Conservation (phyloP, 2,329 filamentous ascomycete species). For the Alternaria gansuensis region DNA sequence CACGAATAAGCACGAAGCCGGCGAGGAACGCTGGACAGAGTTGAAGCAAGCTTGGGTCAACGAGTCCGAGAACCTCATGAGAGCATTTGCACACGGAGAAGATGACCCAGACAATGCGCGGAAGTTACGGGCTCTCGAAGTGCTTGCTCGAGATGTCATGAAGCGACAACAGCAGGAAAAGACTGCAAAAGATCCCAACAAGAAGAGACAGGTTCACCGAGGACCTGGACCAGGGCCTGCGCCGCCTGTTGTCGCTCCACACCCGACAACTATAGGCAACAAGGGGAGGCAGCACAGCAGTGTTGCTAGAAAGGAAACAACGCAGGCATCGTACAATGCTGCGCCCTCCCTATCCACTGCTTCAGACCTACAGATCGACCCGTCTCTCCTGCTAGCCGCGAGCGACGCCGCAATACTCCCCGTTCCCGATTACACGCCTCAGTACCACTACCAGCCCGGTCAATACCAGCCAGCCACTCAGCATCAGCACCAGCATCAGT, state of each 20-base stretch:
- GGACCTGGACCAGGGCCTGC: slow-evolving; percentile 57
- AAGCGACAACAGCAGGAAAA: slow-evolving; percentile 77
- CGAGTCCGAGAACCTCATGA: slow-evolving; percentile 64
- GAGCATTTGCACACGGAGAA: slow-evolving; percentile 62
- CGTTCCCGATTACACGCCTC: slow-evolving; percentile 30
- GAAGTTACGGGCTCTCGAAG: slow-evolving; percentile 72
- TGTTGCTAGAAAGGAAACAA: slow-evolving; percentile 3
- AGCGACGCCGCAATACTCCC: slow-evolving; percentile 57
- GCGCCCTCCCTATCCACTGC: slow-evolving; percentile 45
- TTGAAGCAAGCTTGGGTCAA: slow-evolving; percentile 74
- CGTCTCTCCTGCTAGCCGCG: slow-evolving; percentile 67
- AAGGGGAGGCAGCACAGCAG: slow-evolving; percentile 40
- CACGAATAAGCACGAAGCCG: slow-evolving; percentile 76
- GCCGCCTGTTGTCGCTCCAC: slow-evolving; percentile 35
- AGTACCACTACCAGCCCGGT: slow-evolving; percentile 27
- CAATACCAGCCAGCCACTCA: slow-evolving; percentile 44
- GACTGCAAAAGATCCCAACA: slow-evolving; percentile 62
- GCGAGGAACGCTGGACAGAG: slow-evolving; percentile 74
- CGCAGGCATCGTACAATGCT: slow-evolving; percentile 25
- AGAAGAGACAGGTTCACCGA: slow-evolving; percentile 52
- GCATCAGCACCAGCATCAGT: background rate
- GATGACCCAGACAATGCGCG: slow-evolving; percentile 63
- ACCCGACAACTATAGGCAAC: slow-evolving; percentile 34
- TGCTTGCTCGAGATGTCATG: slow-evolving; percentile 78
- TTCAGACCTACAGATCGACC: slow-evolving; percentile 69